Evolutionary conservation across 768 basidiomycete species (phyloP).

Genomic region (Tulasnella sp.): DNA sequence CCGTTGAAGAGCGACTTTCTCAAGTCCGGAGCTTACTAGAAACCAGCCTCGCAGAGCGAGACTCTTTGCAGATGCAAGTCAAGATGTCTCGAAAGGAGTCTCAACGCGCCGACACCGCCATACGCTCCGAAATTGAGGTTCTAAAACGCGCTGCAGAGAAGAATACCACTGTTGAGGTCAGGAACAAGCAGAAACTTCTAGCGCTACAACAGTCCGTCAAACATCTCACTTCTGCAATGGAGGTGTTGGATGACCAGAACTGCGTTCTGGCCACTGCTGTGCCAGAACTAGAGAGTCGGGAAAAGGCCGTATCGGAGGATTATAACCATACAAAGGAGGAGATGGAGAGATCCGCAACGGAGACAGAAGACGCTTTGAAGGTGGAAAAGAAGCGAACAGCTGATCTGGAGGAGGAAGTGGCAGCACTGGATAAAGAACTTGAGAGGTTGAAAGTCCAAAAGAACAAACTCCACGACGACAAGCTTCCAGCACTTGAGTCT

Average conservation of each 20-base stretch:
- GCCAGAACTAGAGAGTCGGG: conserved; percentile 22
- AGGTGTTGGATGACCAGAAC: conserved; percentile 34
- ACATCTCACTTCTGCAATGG: conserved; percentile 50
- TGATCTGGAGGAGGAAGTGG: conserved; percentile 45
- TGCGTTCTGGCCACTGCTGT: conserved; percentile 17
- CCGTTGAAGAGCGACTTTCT: conserved; percentile 53
- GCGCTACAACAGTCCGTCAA: conserved; percentile 84
- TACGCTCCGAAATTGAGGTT: conserved; percentile 74
- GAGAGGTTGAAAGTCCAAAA: conserved; percentile 55
- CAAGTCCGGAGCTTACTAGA: conserved; percentile 61
- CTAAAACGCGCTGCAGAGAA: conserved; percentile 79
- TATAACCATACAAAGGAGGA: conserved; percentile 26
- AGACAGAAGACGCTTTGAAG: conserved; percentile 39
- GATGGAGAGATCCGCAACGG: conserved; percentile 25
- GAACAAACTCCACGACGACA: conserved; percentile 50
- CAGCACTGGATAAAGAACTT: conserved; percentile 43
- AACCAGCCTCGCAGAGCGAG: conserved; percentile 51
- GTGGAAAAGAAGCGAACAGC: conserved; percentile 45
- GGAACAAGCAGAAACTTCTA: conserved; percentile 76
- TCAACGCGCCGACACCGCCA: conserved; percentile 69
- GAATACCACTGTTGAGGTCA: conserved; percentile 55
- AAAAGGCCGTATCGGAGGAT: conserved; percentile 29
- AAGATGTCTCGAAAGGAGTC: conserved; percentile 71
- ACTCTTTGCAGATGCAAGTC: conserved; percentile 52
- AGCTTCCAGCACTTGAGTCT: conserved; percentile 56